phyloP scores from a whole-genome alignment of 306 rosid species.

The Vigna nakashimae region DNA sequence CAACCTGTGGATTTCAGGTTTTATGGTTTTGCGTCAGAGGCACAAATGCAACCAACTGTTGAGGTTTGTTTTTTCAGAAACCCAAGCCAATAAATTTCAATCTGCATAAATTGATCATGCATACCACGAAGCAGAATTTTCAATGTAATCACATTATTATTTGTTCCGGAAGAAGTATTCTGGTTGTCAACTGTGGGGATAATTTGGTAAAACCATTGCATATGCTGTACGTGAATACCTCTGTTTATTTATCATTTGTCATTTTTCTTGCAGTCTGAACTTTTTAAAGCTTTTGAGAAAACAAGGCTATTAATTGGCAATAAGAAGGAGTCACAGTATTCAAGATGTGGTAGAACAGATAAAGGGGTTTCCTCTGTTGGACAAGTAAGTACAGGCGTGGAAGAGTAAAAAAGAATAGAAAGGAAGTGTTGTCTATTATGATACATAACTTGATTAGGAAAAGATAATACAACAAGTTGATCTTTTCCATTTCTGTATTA shows the following conservation, averaged over 20 bases:
- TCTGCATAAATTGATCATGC: conserved; percentile 36
- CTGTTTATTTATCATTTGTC: conserved; percentile 37
- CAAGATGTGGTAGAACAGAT: conserved; percentile 98
- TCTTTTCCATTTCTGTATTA: conserved; percentile 27
- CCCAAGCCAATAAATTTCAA: conserved; percentile 34
- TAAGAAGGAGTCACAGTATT: conserved; percentile 85
- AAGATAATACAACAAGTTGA: conserved; percentile 24
- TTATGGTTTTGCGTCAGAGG: conserved; percentile 95
- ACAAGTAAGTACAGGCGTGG: conserved; percentile 70
- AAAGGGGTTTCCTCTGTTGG: conserved; percentile 96
- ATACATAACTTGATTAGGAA: conserved; percentile 29
- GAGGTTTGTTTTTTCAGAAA: conserved; percentile 63
- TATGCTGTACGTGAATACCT: conserved; percentile 10
- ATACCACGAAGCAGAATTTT: conserved; percentile 37
- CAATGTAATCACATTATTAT: conserved; percentile 28
- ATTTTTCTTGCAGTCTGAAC: conserved; percentile 74
- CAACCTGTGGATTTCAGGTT: conserved; percentile 62
- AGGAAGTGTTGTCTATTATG: conserved; percentile 3
- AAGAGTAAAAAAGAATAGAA: background rate
- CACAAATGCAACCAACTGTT: conserved; percentile 87
- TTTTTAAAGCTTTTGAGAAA: conserved; percentile 79
- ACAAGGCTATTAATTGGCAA: conserved; percentile 79
- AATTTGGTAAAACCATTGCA: conserved; percentile 7
- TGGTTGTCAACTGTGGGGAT: conserved; percentile 19
- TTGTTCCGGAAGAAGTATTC: conserved; percentile 35